These are phyloP conservation scores for Delitschia confertaspora DNA, from an alignment of 495 filamentous ascomycete species.

Conservation along the genomic window DNA sequence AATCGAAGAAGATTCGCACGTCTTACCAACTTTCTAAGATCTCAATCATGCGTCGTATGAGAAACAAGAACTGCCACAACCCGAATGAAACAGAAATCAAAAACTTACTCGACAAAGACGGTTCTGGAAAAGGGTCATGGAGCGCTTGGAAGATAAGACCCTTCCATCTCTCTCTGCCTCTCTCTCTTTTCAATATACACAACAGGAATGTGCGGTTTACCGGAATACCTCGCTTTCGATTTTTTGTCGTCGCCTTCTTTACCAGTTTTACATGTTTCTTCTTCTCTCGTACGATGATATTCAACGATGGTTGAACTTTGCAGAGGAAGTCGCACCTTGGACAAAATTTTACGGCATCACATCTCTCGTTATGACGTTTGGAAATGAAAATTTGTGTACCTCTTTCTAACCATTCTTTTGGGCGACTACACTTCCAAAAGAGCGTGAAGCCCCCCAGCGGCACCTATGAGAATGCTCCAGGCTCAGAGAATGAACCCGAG, in stretches of 20 bases:
- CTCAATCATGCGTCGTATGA: background rate
- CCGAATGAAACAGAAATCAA: slow-evolving; percentile 36
- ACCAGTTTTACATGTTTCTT: too few relatives aligned
- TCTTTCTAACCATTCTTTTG: too few relatives aligned
- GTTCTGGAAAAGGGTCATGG: slow-evolving; percentile 47
- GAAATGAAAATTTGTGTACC: too few relatives aligned
- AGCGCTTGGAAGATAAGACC: slow-evolving; percentile 48
- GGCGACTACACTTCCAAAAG: slow-evolving; percentile 45
- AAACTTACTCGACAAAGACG: slow-evolving; percentile 47
- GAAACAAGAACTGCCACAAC: background rate
- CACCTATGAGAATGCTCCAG: slow-evolving; percentile 43
- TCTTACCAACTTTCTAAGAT: background rate
- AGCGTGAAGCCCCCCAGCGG: slow-evolving; percentile 48
- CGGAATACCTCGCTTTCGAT: background rate
- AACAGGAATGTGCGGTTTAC: background rate
- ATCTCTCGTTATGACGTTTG: too few relatives aligned
- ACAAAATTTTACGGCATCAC: too few relatives aligned
- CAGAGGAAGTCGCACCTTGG: too few relatives aligned
- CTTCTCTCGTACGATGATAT: too few relatives aligned
- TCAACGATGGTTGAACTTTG: too few relatives aligned
- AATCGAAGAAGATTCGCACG: slow-evolving; percentile 37
- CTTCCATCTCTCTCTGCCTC: slow-evolving; percentile 1
- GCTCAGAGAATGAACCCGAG: slow-evolving; percentile 45
- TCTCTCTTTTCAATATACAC: background rate
- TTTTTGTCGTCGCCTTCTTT: too few relatives aligned